phyloP scores from a whole-genome alignment of 495 filamentous ascomycete genomes.

The Hyphodiscus hymeniophilus region DNA sequence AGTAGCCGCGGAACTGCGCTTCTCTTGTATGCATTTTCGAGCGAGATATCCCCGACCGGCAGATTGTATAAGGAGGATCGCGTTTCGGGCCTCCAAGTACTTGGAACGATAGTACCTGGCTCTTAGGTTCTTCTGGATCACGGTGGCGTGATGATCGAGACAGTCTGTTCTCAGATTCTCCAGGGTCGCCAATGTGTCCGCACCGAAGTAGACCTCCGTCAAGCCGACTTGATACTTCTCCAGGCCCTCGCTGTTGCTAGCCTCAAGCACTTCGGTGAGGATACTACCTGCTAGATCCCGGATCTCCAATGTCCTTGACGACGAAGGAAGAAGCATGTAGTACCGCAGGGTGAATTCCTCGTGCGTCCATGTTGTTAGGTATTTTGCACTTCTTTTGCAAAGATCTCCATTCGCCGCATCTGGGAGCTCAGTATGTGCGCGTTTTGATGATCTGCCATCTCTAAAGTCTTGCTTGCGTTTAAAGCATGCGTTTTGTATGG shows the following conservation, averaged over 20 bases:
- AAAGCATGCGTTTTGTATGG: slow-evolving; percentile 3
- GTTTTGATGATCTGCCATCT: slow-evolving; percentile 7
- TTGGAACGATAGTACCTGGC: slow-evolving; percentile 91
- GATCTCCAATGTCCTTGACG: slow-evolving; percentile 88
- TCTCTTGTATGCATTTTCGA: slow-evolving; percentile 67
- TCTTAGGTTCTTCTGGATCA: slow-evolving; percentile 98
- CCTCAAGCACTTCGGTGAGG: slow-evolving; percentile 77
- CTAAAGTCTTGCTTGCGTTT: slow-evolving; percentile 11
- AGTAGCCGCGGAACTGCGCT: slow-evolving; percentile 75
- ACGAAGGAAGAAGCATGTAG: slow-evolving; percentile 94
- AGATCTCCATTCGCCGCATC: slow-evolving; percentile 26
- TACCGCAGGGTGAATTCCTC: slow-evolving; percentile 97
- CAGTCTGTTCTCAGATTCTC: slow-evolving; percentile 87
- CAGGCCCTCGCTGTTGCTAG: slow-evolving; percentile 63
- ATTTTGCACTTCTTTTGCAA: slow-evolving; percentile 94
- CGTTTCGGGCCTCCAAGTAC: slow-evolving; percentile 77
- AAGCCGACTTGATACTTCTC: slow-evolving; percentile 96
- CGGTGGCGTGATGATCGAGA: slow-evolving; percentile 87
- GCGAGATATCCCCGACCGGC: slow-evolving; percentile 64
- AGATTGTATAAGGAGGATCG: slow-evolving; percentile 75
- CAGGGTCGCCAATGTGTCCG: slow-evolving; percentile 97
- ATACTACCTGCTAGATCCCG: slow-evolving; percentile 92
- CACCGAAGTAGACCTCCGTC: slow-evolving; percentile 98
- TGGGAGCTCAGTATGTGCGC: slow-evolving; percentile 8
- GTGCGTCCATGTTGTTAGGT: slow-evolving; percentile 97